Conservation (phyloP, 495 filamentous ascomycete species). For the Choiromyces venosus region DNA sequence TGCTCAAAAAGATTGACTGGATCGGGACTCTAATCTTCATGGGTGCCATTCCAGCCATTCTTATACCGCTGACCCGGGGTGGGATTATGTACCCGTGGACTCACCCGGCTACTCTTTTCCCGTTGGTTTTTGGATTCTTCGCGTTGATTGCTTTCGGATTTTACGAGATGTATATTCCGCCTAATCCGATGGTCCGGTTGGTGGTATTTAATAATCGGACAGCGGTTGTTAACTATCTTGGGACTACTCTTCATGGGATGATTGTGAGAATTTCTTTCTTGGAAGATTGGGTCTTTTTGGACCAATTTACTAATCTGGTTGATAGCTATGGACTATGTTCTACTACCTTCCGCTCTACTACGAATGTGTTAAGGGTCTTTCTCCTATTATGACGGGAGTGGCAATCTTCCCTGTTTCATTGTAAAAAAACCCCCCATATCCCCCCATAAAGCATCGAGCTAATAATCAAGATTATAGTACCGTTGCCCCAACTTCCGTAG, state of each 20-base stretch:
- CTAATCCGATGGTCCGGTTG: constrained; percentile 46
- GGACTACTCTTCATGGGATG: constrained; percentile 48
- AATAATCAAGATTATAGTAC: too few relatives aligned
- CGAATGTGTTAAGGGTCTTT: constrained; percentile 56
- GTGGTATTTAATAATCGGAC: constrained; percentile 46
- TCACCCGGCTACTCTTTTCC: constrained; percentile 50
- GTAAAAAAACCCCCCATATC: too few relatives aligned
- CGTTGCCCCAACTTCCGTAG: too few relatives aligned
- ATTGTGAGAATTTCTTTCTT: constrained; percentile 10
- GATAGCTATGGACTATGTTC: constrained; percentile 35
- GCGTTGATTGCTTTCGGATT: constrained; percentile 45
- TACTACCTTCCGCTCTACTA: constrained; percentile 68
- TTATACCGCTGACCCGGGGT: constrained; percentile 52
- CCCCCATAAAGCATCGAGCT: too few relatives aligned
- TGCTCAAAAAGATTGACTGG: constrained; percentile 54
- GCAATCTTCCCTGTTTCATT: constrained; percentile 50
- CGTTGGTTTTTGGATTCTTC: constrained; percentile 49
- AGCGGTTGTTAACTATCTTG: constrained; percentile 41
- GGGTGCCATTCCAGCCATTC: constrained; percentile 45
- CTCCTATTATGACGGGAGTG: constrained; percentile 55
- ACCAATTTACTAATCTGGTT: neutral
- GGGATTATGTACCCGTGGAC: constrained; percentile 50
- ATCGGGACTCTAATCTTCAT: constrained; percentile 53
- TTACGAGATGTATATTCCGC: constrained; percentile 48
- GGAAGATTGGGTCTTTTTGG: neutral